Base-by-base conservation (phyloP, 805 yeast genomes). In the Danielia oregonensis region DNA sequence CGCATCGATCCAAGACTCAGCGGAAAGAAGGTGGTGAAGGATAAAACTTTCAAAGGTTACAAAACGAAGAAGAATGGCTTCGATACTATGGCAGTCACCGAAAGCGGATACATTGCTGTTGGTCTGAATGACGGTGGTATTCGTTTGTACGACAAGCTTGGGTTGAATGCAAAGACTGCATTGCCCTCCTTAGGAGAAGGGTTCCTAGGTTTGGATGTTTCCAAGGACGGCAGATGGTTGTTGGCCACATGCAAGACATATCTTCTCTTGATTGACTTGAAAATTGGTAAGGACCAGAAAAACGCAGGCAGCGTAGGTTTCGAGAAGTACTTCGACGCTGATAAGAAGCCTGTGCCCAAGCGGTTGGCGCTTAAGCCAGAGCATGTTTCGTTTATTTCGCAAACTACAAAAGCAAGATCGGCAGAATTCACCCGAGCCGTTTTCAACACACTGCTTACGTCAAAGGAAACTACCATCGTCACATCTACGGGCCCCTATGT, bases 121-220 rank as follows among this genome's bases (percentile, higher is more conserved):
- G 91, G 89, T 2, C 77, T 89, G 9, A 62, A 63, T 11, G 77
- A 70, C 37, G 96, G 96, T 51, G 89, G 79, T 36, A 75, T 88
- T 29, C 72, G 87, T 41, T 66, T 88, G 26, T 86, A 75, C 54
- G 86, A 86, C 57, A 64, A 73, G 39, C 51, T 86, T 10, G 95
- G 95, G 10, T 69, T 74, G 37, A 75, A 73, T 46, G 95, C 95
- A 2, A 85, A 83, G 63, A 79, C 93, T 2, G 70, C 74, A 16
- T 62, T 88, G 21, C 96, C 96, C 2, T 87, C 93, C 0, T 63
- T 87, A 24, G 96, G 96, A 17, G 94, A 87, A 47, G 65, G 77
- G 2, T 75, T 84, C 32, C 60, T 71, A 25, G 83, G 84, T 15
- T 48, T 85, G 13, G 89, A 84, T 39, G 78, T 76, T 1, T 78